Conservation (phyloP, 805 yeast species). For the Sungouiella thailandica region DNA sequence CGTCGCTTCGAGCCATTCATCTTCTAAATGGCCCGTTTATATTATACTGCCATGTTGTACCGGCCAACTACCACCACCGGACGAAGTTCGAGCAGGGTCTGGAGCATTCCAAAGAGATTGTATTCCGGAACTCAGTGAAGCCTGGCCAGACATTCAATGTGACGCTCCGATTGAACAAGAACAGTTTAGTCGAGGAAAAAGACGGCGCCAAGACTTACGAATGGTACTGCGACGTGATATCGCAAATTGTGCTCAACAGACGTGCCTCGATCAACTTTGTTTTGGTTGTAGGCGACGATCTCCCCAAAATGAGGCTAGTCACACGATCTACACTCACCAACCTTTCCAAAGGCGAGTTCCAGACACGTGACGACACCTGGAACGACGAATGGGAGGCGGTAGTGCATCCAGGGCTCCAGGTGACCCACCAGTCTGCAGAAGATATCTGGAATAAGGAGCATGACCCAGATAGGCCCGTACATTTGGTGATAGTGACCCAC, state of each 20-base stretch:
- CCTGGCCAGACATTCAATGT: conserved; percentile 70
- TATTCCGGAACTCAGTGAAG: conserved; percentile 43
- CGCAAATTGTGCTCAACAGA: conserved; percentile 36
- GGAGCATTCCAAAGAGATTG: conserved; percentile 25
- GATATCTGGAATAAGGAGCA: conserved; percentile 30
- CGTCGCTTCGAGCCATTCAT: conserved; percentile 37
- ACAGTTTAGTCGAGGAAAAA: conserved; percentile 24
- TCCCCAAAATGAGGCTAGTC: conserved; percentile 27
- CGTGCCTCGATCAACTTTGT: conserved; percentile 28
- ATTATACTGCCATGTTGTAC: conserved; percentile 41
- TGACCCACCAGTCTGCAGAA: conserved; percentile 21
- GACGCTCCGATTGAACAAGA: conserved; percentile 44
- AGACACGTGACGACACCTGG: conserved; percentile 7
- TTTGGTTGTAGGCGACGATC: conserved; percentile 34
- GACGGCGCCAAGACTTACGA: conserved; percentile 19
- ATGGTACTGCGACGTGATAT: conserved; percentile 38
- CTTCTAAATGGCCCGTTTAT: conserved; percentile 40
- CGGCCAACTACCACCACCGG: conserved; percentile 27
- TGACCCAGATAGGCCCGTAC: conserved; percentile 27
- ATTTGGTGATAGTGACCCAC: conserved; percentile 39
- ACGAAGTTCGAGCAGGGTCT: conserved; percentile 20
- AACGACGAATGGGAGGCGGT: conserved; percentile 9
- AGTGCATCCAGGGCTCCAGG: conserved; percentile 14
- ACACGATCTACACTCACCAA: conserved; percentile 18
- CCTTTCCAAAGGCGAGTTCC: conserved; percentile 13